These are phyloP conservation scores for Pythium aquatile DNA, from an alignment of 352 stramenopile genomes.

Conservation along the genomic window DNA sequence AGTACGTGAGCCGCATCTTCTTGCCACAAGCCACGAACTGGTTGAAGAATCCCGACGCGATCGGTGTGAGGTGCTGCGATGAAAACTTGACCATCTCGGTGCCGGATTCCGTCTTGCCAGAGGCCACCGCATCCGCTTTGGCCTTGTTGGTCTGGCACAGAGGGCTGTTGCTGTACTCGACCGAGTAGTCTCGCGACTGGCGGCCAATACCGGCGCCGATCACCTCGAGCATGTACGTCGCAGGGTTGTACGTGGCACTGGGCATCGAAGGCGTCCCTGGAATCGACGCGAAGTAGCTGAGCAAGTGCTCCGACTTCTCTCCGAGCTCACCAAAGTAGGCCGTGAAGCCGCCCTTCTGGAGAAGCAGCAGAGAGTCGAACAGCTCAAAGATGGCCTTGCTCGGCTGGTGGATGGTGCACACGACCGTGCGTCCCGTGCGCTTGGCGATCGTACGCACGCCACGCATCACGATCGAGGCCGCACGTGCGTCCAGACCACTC, in stretches of 20 bases:
- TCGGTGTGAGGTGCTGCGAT: constrained; percentile 22
- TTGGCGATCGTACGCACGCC: constrained; percentile 77
- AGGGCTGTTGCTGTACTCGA: constrained; percentile 47
- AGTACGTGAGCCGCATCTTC: constrained; percentile 32
- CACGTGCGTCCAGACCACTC: constrained; percentile 80
- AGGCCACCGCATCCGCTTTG: constrained; percentile 7
- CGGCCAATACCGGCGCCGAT: constrained; percentile 67
- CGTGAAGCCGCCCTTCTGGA: constrained; percentile 56
- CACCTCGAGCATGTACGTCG: constrained; percentile 88
- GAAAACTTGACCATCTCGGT: constrained; percentile 21
- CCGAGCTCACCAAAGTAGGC: constrained; percentile 90
- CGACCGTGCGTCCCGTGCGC: constrained; percentile 81
- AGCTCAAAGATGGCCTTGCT: constrained; percentile 89
- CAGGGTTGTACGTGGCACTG: constrained; percentile 81
- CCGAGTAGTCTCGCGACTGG: constrained; percentile 51
- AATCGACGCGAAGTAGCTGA: constrained; percentile 86
- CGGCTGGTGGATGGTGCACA: constrained; percentile 68
- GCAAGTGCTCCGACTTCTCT: constrained; percentile 70
- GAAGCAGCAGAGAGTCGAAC: constrained; percentile 88
- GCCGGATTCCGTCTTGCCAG: not conserved
- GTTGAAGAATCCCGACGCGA: constrained; percentile 24
- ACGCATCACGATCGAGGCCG: constrained; percentile 86
- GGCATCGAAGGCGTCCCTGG: constrained; percentile 67
- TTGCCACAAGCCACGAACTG: constrained; percentile 13
- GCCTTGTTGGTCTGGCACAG: constrained; percentile 27